Base-by-base conservation (phyloP, 164 flowering plant species). In the Vitis rotundifolia region DNA sequence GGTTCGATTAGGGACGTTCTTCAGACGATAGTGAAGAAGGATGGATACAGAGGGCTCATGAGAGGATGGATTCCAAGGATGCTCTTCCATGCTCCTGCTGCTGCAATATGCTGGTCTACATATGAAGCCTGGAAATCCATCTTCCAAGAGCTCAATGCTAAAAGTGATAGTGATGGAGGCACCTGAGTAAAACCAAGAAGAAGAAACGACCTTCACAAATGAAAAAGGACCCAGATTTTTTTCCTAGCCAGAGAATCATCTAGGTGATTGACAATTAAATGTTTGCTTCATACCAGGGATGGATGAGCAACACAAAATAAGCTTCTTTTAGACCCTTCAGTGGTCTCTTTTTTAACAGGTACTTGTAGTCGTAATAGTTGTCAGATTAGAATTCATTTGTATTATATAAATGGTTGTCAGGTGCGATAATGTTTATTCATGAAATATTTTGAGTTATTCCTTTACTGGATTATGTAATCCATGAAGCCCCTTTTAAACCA, bases 71-170 rank as follows among this genome's bases (percentile, higher is more conserved):
- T 75, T 61, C 97, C 98, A 13, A 88, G 98, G 72, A 93, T 91
- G 94, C 91, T 93, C 44, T 93, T 91, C 82, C 98, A 93, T 82
- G 94, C 98, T 14, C 98, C 98, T 55, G 98, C 97, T 66, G 97
- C 98, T 19, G 98, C 98, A n/a, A 93, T 91, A 75, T 91, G 91
- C 81, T 93, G 97, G 97, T 88, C 97, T 2, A 88, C 94, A 1
- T 93, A 91, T 66, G 98, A 93, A 79, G 89, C 94, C 2, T 74
- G 76, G 8, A 93, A 93, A 80, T 2, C 87, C 66, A 87, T 93
- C 81, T 93, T 93, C 67, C 86, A 88, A 48, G 82, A 87, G 22
- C 75, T 78, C 56, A 92, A 87, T 70, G 73, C 49, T 2, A 64
- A 53, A 18, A 64, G 48, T 11, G 59, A 61, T 57, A 70, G 66